Evolutionary conservation across 1,139 yeast genomes (phyloP).

Genomic region (Nadsonia commutata): DNA sequence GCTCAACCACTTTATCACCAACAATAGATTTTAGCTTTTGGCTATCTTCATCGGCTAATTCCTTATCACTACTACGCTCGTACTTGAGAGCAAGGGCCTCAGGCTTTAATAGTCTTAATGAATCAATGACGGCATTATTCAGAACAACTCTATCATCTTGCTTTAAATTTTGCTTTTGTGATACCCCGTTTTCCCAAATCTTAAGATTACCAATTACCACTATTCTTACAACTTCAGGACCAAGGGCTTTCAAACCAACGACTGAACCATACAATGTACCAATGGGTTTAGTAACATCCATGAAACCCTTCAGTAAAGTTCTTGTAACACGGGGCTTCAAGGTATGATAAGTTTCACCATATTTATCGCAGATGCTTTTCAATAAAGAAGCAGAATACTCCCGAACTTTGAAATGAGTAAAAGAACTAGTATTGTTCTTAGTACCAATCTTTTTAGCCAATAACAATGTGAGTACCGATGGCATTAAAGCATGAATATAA

Average conservation of each 20-base stretch:
- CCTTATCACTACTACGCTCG: neutral
- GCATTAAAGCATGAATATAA: conserved; percentile 91
- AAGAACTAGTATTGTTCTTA: conserved; percentile 17
- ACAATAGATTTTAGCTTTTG: neutral
- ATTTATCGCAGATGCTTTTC: conserved; percentile 59
- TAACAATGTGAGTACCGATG: conserved; percentile 77
- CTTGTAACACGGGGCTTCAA: conserved; percentile 89
- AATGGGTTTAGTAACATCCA: conserved; percentile 63
- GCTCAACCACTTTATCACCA: neutral
- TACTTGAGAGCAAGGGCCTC: neutral
- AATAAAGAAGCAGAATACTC: conserved; percentile 80
- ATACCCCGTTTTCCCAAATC: conserved; percentile 38
- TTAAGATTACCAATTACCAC: conserved; percentile 72
- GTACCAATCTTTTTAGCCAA: conserved; percentile 85
- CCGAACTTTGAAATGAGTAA: conserved; percentile 33
- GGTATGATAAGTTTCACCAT: conserved; percentile 79
- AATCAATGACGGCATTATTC: neutral
- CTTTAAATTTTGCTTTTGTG: neutral
- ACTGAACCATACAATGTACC: conserved; percentile 92
- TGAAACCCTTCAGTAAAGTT: conserved; percentile 76
- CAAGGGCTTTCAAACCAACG: conserved; percentile 69
- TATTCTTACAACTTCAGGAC: conserved; percentile 77
- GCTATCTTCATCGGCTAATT: neutral
- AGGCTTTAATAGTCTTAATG: neutral
- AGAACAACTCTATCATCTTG: neutral